phyloP scores from a whole-genome alignment of 352 stramenopile species.

The Globisporangium nagaii region DNA sequence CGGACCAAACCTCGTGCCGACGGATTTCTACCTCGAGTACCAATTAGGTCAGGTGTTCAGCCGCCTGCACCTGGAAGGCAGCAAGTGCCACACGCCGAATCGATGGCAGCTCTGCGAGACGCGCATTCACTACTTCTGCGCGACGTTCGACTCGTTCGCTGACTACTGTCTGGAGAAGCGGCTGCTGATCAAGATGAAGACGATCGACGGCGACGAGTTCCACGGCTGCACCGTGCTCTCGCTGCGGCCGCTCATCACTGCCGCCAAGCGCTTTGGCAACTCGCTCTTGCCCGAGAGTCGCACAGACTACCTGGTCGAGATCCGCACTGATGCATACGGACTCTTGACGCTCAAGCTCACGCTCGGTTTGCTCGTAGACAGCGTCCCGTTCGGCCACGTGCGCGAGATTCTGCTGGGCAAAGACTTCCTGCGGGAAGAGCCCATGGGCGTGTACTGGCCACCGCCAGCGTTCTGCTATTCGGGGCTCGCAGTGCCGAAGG shows the following conservation, averaged over 20 bases:
- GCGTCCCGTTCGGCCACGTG: constrained; percentile 44
- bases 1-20: constrained; percentile 37
- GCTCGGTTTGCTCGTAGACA: constrained; percentile 56
- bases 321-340: constrained; percentile 49
- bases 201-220: constrained; percentile 20
- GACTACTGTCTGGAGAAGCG: constrained; percentile 64
- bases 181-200: constrained; percentile 69
- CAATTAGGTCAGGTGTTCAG: constrained; percentile 60
- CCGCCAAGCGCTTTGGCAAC: constrained; percentile 54
- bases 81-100: constrained; percentile 74
- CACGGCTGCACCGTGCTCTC: constrained; percentile 54
- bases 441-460: constrained; percentile 54
- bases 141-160: constrained; percentile 59
- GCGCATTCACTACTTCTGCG: constrained; percentile 58
- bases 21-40: constrained; percentile 77
- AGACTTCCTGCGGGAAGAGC: constrained; percentile 52
- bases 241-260: constrained; percentile 42
- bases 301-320: constrained; percentile 59
- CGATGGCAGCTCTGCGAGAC: constrained; percentile 81
- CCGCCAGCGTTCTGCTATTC: constrained; percentile 34
- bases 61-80: constrained; percentile 62
- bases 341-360: constrained; percentile 76
- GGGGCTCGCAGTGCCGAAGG: constrained; percentile 40
- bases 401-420: constrained; percentile 42
- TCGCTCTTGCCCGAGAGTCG: constrained; percentile 44